Conservation (phyloP, 208 protist species). For the Acanthamoeba polyphaga region DNA sequence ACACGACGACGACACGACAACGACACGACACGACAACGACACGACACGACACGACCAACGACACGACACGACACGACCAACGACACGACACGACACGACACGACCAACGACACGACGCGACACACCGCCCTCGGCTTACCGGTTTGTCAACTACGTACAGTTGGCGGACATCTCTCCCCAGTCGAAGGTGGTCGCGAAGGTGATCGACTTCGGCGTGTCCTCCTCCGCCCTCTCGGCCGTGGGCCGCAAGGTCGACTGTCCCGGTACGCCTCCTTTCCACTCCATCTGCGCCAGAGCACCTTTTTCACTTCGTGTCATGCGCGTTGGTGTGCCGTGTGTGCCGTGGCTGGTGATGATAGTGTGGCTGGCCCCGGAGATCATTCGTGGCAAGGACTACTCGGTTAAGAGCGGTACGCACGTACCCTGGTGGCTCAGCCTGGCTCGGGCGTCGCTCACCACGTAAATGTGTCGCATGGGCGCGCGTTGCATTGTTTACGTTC, state of each 20-base stretch:
- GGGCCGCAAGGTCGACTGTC: slow-evolving; percentile 73
- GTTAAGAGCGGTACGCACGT: slow-evolving; percentile 71
- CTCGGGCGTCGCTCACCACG: no score
- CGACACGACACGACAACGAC: no score
- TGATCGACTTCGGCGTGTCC: slow-evolving; percentile 68
- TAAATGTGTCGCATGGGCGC: background rate
- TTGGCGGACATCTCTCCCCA: slow-evolving; percentile 26
- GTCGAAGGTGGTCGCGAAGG: slow-evolving; percentile 60
- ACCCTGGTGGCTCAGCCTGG: no score
- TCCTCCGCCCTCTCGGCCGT: slow-evolving; percentile 9
- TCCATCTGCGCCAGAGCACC: no score
- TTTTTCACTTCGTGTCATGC: background rate
- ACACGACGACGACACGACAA: no score
- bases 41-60: no score
- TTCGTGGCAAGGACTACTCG: slow-evolving; percentile 77
- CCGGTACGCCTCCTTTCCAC: background rate
- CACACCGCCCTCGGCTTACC: background rate
- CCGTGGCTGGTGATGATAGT: background rate
- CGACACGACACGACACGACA: background rate
- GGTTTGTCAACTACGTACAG: background rate
- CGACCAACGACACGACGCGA: background rate
- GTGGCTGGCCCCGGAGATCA: slow-evolving; percentile 84
- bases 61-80: no score
- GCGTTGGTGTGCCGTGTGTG: background rate
- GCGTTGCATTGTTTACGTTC: background rate